Evolutionary conservation across 2,329 filamentous ascomycete species (phyloP).

Genomic region (Trichophyton mentagrophytes): DNA sequence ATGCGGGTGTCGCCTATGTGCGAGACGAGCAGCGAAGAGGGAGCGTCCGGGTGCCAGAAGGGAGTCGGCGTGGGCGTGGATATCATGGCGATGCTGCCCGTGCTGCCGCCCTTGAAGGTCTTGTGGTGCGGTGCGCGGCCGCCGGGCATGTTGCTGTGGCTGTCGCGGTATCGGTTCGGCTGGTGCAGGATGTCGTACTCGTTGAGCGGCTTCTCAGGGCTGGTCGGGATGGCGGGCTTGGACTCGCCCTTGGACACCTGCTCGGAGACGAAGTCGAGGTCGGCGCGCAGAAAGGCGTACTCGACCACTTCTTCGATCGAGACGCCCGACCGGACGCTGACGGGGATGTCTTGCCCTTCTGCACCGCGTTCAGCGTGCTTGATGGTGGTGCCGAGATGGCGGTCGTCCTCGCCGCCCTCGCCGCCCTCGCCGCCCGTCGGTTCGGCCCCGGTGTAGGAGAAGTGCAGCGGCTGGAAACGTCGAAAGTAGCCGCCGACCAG

Average conservation of each 20-base stretch:
- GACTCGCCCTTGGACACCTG: slow-evolving; percentile 67
- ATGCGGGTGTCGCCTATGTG: slow-evolving; percentile 92
- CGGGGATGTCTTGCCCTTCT: slow-evolving; percentile 4
- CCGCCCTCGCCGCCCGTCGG: slow-evolving; percentile 10
- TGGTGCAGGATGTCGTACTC: slow-evolving; percentile 68
- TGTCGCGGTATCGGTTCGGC: slow-evolving; percentile 35
- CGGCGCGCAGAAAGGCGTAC: slow-evolving; percentile 86
- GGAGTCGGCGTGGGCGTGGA: slow-evolving; percentile 83
- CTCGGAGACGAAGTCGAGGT: slow-evolving; percentile 84
- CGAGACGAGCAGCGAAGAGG: slow-evolving; percentile 70
- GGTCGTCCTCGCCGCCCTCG: slow-evolving; percentile 17
- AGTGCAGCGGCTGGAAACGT: slow-evolving; percentile 73
- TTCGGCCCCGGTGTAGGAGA: slow-evolving; percentile 37
- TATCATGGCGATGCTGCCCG: slow-evolving; percentile 77
- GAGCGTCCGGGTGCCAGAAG: slow-evolving; percentile 86
- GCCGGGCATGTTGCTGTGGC: slow-evolving; percentile 35
- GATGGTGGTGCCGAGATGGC: slow-evolving; percentile 23
- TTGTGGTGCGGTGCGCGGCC: slow-evolving; percentile 26
- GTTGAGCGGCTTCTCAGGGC: slow-evolving; percentile 67
- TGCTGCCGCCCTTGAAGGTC: slow-evolving; percentile 87
- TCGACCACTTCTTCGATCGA: slow-evolving; percentile 50
- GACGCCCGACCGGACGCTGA: slow-evolving; percentile 25
- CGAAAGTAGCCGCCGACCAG: slow-evolving; percentile 90
- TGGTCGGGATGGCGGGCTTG: slow-evolving; percentile 46
- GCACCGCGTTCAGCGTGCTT: slow-evolving; percentile 10